Evolutionary conservation across 2,329 filamentous ascomycete species (phyloP).

Genomic region (Pestalotiopsis sp.): DNA sequence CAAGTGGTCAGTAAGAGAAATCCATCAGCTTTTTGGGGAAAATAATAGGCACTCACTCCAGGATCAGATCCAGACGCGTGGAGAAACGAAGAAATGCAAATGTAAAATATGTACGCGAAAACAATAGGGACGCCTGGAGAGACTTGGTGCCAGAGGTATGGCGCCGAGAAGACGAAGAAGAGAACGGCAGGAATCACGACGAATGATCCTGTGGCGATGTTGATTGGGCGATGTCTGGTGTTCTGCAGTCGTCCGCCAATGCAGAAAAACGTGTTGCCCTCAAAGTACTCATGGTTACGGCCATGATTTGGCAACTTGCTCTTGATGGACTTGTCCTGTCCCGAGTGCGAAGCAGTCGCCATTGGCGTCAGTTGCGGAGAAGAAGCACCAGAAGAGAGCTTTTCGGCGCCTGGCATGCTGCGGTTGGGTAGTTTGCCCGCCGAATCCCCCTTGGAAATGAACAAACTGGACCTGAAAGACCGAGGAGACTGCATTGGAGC

Average conservation of each 20-base stretch:
- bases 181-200: conserved; percentile 78
- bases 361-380: conserved; percentile 63
- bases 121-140: conserved; percentile 87
- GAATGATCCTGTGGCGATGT: conserved; percentile 80
- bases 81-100: conserved; percentile 90
- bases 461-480: conserved; percentile 77
- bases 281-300: conserved; percentile 89
- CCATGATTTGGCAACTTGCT: conserved; percentile 51
- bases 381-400: conserved; percentile 79
- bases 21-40: too few species aligned
- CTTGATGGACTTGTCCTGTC: conserved; percentile 27
- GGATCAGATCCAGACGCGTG: conserved; percentile 93
- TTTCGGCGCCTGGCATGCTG: conserved; percentile 72
- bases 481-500: conserved; percentile 71
- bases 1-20: background rate
- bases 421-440: conserved; percentile 52
- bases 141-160: conserved; percentile 83
- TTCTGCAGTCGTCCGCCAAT: conserved; percentile 86
- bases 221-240: conserved; percentile 83
- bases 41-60: conserved; percentile 65
- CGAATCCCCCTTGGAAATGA: conserved; percentile 61
- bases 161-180: conserved; percentile 84
- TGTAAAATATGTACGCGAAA: conserved; percentile 88
- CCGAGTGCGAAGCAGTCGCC: conserved; percentile 23
- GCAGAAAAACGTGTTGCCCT: conserved; percentile 91